Evolutionary conservation across 1,284 basidiomycete species (phyloP), one percentile per base, ranked within the genome.

Genomic region (Trichosporon coremiiforme): DNA sequence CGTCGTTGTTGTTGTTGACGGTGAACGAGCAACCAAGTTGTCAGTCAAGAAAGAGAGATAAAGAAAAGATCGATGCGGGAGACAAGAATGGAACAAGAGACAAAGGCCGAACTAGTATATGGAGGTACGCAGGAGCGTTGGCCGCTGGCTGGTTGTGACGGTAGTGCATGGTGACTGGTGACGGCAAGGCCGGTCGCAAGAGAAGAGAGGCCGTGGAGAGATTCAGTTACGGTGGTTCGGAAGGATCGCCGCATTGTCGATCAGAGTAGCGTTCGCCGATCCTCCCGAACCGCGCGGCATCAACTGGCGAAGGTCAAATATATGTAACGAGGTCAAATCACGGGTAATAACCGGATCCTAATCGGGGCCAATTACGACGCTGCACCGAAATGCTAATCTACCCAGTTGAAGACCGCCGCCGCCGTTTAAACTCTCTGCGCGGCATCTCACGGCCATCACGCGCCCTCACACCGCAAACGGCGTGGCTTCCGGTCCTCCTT

Each of bases 171-270:
- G 33, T 35, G 4, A 25, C 22, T 38, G 4, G 10, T 12, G 50
- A 22, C n/a, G 50, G 50, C 50, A 53, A 62, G 15, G 12, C 17
- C 15, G 57, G 57, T 62, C 31, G 57, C 15, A 4, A 31, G 57
- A 62, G 29, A n/a, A 62, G 57, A 33, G 8, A 10, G 29, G 57
- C 29, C 8, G 57, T n/a, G 22, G 57, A 31, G 17, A n/a, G 57
- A 31, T n/a, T 31, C 57, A n/a, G 57, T 62, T 35, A 62, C 57
- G 57, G 57, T 33, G 29, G 17, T 33, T 62, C 57, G 57, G 57
- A 35, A 17, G 22, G 57, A 62, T 62, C 57, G 57, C 31, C 57
- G 57, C 17, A 62, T 15, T 15, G 15, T 15, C 25, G 29, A 13
- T 5, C 15, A 8, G 29, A 33, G n/a, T 15, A 31, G 6, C 17